phyloP scores from a whole-genome alignment of 140 eudicot species.

The Flaveria floridana region DNA sequence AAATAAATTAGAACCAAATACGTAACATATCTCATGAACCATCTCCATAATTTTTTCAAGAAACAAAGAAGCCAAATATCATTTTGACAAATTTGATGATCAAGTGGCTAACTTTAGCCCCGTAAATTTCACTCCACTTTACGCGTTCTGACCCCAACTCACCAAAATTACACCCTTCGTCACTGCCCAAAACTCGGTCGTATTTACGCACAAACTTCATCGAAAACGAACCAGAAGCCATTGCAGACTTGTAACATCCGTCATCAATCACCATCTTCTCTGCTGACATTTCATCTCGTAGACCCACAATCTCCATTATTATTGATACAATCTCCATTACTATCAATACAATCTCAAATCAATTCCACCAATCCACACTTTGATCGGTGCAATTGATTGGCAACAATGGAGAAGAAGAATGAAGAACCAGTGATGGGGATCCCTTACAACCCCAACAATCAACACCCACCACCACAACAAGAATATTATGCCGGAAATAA shows the following conservation, averaged over 20 bases:
- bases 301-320: not conserved
- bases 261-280: constrained; percentile 16
- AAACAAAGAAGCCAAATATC: too few species aligned
- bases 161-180: too few species aligned
- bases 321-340: not conserved
- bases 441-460: constrained; percentile 56
- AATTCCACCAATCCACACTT: not conserved
- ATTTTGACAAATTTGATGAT: too few species aligned
- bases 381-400: constrained; percentile 9
- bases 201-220: not conserved
- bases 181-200: not conserved
- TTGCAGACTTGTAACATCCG: constrained; percentile 17
- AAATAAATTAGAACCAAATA: too few species aligned
- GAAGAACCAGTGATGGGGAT: constrained; percentile 76
- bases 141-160: not conserved
- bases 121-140: not conserved
- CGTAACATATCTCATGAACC: too few species aligned
- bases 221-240: not conserved
- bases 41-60: too few species aligned
- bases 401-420: constrained; percentile 33
- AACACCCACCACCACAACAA: constrained; percentile 29
- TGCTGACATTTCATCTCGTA: constrained; percentile 28
- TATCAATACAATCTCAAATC: too few species aligned
- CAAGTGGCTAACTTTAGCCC: not conserved
- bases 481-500: constrained; percentile 46